These are phyloP conservation scores for Suhomyces guaymorum DNA, from an alignment of 1,139 yeast genomes.

Conservation along the genomic window DNA sequence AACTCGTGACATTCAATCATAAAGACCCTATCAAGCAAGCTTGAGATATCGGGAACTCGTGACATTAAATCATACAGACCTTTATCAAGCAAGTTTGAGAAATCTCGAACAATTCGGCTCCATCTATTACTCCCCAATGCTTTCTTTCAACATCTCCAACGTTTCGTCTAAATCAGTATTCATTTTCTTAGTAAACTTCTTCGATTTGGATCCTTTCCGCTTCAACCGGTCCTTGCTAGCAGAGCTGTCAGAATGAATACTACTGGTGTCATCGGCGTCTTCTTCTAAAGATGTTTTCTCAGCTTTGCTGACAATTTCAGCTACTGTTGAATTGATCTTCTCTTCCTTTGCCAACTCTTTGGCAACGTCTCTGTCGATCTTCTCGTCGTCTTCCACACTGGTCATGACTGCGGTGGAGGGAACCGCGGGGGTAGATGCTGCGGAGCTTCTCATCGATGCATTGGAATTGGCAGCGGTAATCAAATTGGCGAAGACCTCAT, in stretches of 20 bases:
- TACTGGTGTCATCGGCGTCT: conserved; percentile 12
- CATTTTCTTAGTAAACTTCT: conserved; percentile 27
- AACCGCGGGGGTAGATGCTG: conserved; percentile 13
- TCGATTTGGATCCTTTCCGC: conserved; percentile 16
- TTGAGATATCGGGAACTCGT: no score
- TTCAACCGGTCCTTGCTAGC: conserved; percentile 8
- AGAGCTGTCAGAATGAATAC: conserved; percentile 10
- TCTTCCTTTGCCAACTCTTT: conserved; percentile 1
- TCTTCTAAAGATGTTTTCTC: conserved; percentile 11
- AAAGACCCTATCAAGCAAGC: no score
- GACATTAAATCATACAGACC: no score
- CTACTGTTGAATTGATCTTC: conserved; percentile 10
- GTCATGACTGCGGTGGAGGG: conserved; percentile 8
- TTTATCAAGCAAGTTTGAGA: no score
- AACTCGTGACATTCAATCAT: no score
- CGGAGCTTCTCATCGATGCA: conserved; percentile 10
- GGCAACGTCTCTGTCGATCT: not conserved
- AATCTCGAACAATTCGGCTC: no score
- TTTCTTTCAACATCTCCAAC: conserved; percentile 43
- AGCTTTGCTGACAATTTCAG: conserved; percentile 13
- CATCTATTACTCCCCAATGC: conserved; percentile 28
- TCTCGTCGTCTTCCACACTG: conserved; percentile 1
- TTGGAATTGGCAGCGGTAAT: conserved; percentile 5
- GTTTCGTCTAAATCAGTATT: conserved; percentile 40
- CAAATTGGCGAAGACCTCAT: conserved; percentile 18